Conservation (phyloP, 305 asterid genomes). For the Fraxinus platypoda region DNA sequence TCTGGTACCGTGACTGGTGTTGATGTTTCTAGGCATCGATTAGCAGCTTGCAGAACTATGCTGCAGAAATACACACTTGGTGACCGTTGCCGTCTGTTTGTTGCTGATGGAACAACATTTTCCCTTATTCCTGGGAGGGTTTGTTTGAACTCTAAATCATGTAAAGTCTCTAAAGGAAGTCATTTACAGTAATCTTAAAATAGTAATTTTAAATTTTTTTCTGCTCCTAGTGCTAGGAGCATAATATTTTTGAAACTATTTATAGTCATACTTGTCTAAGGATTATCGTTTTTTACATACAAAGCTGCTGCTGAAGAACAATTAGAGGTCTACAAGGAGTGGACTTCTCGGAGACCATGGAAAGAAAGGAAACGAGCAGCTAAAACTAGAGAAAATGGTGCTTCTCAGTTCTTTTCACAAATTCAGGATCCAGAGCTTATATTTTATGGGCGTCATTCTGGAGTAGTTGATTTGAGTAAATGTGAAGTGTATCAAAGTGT, state of each 20-base stretch:
- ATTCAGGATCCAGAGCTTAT: constrained; percentile 77
- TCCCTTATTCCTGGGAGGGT: constrained; percentile 60
- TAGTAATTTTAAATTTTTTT: neutral
- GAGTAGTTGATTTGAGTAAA: constrained; percentile 74
- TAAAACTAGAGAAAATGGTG: constrained; percentile 43
- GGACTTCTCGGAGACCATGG: constrained; percentile 74
- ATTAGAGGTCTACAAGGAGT: constrained; percentile 53
- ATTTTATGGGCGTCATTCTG: constrained; percentile 72
- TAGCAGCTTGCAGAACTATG: constrained; percentile 92
- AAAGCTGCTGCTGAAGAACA: constrained; percentile 32
- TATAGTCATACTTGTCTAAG: constrained; percentile 21
- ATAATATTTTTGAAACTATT: neutral
- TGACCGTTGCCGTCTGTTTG: constrained; percentile 80
- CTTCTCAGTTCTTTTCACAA: constrained; percentile 32
- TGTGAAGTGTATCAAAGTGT: constrained; percentile 37
- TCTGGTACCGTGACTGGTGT: constrained; percentile 91
- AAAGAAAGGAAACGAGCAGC: constrained; percentile 77
- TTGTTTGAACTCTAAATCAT: constrained; percentile 38
- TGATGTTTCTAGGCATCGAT: constrained; percentile 78
- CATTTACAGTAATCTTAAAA: neutral
- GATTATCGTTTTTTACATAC: constrained; percentile 26
- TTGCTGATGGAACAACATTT: constrained; percentile 89
- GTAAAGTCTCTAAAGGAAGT: constrained; percentile 33
- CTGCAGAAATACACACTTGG: constrained; percentile 77
- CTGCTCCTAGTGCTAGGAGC: constrained; percentile 8